These are phyloP conservation scores for Nigrograna mackinnonii DNA, from an alignment of 2,329 filamentous ascomycete species.

Conservation along the genomic window DNA sequence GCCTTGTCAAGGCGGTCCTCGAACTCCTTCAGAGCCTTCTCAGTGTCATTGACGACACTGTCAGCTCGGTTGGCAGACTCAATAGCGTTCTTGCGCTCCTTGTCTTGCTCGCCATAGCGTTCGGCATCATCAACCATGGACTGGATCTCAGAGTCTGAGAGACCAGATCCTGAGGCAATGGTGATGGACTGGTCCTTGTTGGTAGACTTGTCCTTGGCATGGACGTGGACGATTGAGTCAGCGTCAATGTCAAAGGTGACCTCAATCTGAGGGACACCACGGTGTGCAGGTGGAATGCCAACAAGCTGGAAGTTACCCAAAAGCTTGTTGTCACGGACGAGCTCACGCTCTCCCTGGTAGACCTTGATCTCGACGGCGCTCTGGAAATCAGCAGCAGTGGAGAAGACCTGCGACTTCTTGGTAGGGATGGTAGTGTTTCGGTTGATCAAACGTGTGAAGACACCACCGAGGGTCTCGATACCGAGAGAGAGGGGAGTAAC, in stretches of 20 bases:
- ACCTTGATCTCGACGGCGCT: constrained; percentile 99
- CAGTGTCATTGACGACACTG: constrained; percentile 93
- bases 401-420: constrained; percentile 99
- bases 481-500: constrained; percentile 95
- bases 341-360: constrained; percentile 99
- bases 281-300: constrained; percentile 93
- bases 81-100: constrained; percentile 94
- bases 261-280: constrained; percentile 94
- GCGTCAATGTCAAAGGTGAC: constrained; percentile 99
- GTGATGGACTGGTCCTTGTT: constrained; percentile 99
- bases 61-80: constrained; percentile 98
- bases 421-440: constrained; percentile 98
- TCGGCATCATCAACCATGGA: constrained; percentile 98
- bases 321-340: constrained; percentile 97
- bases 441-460: constrained; percentile 98
- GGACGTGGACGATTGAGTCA: constrained; percentile 96
- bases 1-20: constrained; percentile 96
- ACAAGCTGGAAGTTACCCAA: constrained; percentile 99
- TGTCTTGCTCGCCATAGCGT: constrained; percentile 92
- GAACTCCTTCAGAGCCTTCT: constrained; percentile 97
- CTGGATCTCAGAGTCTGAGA: constrained; percentile 92
- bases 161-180: constrained; percentile 95
- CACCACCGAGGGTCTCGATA: constrained; percentile 97
- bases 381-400: constrained; percentile 96
- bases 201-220: constrained; percentile 98